Conservation (phyloP, 2,329 filamentous ascomycete species). For the Thelonectria discophora region DNA sequence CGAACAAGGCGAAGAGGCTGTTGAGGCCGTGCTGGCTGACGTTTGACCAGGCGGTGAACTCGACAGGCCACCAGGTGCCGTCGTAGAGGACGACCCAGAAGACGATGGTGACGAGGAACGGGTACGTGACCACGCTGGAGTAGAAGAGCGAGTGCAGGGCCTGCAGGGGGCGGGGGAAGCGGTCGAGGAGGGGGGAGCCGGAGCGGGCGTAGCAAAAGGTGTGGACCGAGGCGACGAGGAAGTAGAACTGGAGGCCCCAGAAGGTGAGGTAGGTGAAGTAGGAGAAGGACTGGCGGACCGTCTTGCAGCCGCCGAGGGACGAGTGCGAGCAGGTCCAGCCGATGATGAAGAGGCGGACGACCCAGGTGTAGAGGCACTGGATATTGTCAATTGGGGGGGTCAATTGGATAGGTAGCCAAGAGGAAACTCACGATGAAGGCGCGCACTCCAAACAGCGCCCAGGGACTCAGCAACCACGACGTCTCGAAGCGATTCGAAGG, state of each 20-base stretch:
- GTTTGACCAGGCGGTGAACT: conserved; percentile 70
- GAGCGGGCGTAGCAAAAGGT: conserved; percentile 71
- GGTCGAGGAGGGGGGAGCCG: conserved; percentile 64
- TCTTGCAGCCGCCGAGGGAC: conserved; percentile 52
- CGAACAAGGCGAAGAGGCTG: conserved; percentile 76
- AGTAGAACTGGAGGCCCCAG: conserved; percentile 86
- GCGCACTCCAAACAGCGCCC: conserved; percentile 66
- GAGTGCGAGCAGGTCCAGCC: conserved; percentile 68
- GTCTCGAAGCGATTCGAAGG: conserved; percentile 76
- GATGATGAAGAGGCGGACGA: conserved; percentile 74
- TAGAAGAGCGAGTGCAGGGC: conserved; percentile 72
- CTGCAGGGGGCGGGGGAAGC: conserved; percentile 69
- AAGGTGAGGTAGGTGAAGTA: conserved; percentile 86
- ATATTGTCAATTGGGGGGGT: too few species aligned
- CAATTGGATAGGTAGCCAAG: not conserved
- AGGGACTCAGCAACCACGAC: conserved; percentile 80
- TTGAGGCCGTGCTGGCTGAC: conserved; percentile 81
- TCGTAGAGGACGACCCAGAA: conserved; percentile 72
- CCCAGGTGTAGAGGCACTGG: conserved; percentile 73
- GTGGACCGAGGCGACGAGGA: conserved; percentile 72
- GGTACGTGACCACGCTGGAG: conserved; percentile 68
- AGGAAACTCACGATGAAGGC: conserved; percentile 55
- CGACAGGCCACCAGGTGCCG: conserved; percentile 58
- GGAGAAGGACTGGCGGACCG: conserved; percentile 70
- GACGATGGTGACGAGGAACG: conserved; percentile 75